phyloP scores from a whole-genome alignment of 2,329 filamentous ascomycete genomes.

The Phyllosticta ampelicida region DNA sequence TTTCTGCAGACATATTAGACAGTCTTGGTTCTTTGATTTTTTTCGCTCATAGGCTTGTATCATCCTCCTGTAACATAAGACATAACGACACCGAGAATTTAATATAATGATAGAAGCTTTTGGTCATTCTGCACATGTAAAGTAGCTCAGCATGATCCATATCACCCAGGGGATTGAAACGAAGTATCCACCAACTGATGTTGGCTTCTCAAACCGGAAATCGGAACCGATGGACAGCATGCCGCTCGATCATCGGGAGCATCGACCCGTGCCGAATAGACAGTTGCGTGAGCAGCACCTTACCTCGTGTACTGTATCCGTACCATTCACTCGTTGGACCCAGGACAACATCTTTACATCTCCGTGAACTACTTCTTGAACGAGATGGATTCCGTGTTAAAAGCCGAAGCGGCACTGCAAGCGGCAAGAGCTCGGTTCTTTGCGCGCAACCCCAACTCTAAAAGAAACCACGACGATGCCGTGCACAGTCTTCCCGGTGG shows the following conservation, averaged over 20 bases:
- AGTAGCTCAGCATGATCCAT: too few species aligned
- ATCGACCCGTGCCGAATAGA: not conserved
- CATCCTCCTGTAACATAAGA: not conserved
- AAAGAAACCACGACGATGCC: constrained; percentile 21
- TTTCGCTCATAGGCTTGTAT: not conserved
- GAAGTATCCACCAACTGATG: too few species aligned
- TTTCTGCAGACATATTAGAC: not conserved
- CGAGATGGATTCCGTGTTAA: not conserved
- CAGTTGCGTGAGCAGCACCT: not conserved
- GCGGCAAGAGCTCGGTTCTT: constrained; percentile 15
- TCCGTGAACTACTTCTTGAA: not conserved
- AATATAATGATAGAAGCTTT: not conserved
- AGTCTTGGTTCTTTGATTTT: not conserved
- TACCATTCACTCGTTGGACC: too few species aligned
- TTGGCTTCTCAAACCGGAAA: too few species aligned
- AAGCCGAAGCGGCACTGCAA: constrained; percentile 12
- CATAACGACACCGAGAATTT: not conserved
- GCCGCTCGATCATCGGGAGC: not conserved
- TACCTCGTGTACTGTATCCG: not conserved
- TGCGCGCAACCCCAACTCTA: constrained; percentile 16
- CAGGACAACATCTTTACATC: not conserved
- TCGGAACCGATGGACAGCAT: not conserved
- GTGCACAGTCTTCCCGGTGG: constrained; percentile 25
- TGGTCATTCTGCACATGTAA: too few species aligned
- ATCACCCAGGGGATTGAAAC: too few species aligned